Base-by-base conservation (phyloP, 2,329 filamentous ascomycete genomes). In the Fusarium solani-melongenae region DNA sequence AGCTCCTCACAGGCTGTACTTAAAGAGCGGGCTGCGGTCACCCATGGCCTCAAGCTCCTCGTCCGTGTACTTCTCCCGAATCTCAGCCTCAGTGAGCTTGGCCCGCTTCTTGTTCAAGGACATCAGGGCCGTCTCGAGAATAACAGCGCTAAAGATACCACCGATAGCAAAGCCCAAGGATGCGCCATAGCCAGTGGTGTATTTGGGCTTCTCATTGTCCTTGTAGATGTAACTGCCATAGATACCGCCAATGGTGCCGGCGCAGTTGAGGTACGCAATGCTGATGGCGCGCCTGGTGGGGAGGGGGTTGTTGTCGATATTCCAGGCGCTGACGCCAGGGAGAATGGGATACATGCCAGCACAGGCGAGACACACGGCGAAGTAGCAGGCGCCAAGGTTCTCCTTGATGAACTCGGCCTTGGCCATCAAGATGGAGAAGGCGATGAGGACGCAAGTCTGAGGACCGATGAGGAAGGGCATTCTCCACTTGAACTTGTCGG, bases 291-390 rank as follows among this genome's bases (percentile, higher is more conserved):
- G 73, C 58, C 82, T 84, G 0, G 77, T 77, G 0, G 82, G 77
- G 5, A 79, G 77, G 0, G 81, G 78, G 1, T 80, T 76, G 36
- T 84, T 84, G 66, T 79, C 79, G 6, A 81, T 72, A 11, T 79
- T 82, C 82, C 82, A 84, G 2, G 82, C 79, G 22, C 79, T 82
- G 11, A 73, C 79, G 4, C 78, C 81, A 2, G 82, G 82, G 9
- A 73, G 44, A 12, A 78, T 76, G 0, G 82, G 82, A 20, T 84
- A 84, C 65, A 83, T 77, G 29, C 84, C 82, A 11, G 83, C 79
- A 33, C 67, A 72, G 1, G 74, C 75, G 5, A 77, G 66, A 8
- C 67, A 70, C 2, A 77, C 70, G 0, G 75, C 73, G 2, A 77
- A 77, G 11, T 76, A 78, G 10, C 73, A 75, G 0, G 64, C 65